phyloP scores from a whole-genome alignment of 2,329 filamentous ascomycete species.

The Sporothrix luriei region DNA sequence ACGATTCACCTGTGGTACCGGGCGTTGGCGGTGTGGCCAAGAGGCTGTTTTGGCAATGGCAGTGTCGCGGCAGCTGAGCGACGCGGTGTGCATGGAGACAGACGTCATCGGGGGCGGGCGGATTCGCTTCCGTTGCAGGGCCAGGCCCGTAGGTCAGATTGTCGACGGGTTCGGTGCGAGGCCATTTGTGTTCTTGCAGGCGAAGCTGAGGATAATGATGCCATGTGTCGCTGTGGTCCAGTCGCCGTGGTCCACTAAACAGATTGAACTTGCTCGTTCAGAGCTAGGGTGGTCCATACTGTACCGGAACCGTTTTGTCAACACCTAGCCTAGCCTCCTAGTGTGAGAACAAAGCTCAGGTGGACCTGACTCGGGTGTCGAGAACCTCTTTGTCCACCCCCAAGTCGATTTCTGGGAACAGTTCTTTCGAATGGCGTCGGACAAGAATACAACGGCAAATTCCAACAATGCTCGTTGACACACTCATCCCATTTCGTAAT shows the following conservation, averaged over 20 bases:
- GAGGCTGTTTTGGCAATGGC: slow-evolving; percentile 47
- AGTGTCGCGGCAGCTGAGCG: slow-evolving; percentile 59
- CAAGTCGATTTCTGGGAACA: no score
- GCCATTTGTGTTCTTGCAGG: background rate
- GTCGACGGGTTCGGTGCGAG: background rate
- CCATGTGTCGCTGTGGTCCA: background rate
- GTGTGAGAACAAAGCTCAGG: background rate
- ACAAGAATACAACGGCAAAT: background rate
- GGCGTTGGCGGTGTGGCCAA: slow-evolving; percentile 41
- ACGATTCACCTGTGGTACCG: slow-evolving; percentile 48
- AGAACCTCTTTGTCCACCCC: background rate
- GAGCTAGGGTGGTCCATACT: background rate
- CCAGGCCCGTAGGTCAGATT: background rate
- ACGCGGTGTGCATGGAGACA: slow-evolving; percentile 62
- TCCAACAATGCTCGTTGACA: background rate
- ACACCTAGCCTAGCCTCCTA: background rate
- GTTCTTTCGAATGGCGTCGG: no score
- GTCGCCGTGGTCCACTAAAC: background rate
- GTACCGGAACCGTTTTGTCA: background rate
- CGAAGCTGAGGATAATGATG: background rate
- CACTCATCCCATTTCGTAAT: background rate
- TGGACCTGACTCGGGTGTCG: background rate
- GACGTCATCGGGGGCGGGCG: slow-evolving; percentile 57
- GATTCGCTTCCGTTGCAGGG: background rate
- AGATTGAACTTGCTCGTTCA: background rate